Conservation (phyloP, 805 yeast genomes). For the Saccharomycopsis fibuligera region DNA sequence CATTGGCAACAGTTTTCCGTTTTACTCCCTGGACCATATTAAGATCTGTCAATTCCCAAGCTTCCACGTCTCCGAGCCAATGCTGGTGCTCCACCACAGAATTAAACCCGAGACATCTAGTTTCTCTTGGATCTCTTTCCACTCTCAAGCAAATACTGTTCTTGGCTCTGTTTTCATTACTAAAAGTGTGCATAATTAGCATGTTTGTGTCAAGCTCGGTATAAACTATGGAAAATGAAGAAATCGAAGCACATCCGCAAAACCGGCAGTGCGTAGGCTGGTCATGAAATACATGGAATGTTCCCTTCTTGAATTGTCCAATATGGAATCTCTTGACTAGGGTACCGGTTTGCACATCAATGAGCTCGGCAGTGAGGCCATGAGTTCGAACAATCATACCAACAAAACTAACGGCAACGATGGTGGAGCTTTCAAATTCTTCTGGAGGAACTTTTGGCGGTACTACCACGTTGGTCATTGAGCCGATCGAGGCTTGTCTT, state of each 20-base stretch:
- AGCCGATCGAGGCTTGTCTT: slow-evolving; percentile 17
- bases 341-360: slow-evolving; percentile 76
- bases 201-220: slow-evolving; percentile 51
- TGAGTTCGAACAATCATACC: slow-evolving; percentile 66
- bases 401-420: slow-evolving; percentile 59
- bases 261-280: slow-evolving; percentile 85
- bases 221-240: slow-evolving; percentile 67
- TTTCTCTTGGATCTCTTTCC: slow-evolving; percentile 89
- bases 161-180: slow-evolving; percentile 67
- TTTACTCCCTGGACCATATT: slow-evolving; percentile 69
- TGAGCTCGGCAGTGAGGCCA: slow-evolving; percentile 51
- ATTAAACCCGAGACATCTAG: slow-evolving; percentile 81
- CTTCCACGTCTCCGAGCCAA: slow-evolving; percentile 60
- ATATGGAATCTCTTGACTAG: slow-evolving; percentile 55
- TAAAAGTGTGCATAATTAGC: slow-evolving; percentile 66
- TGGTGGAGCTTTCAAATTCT: slow-evolving; percentile 28
- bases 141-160: slow-evolving; percentile 79
- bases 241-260: slow-evolving; percentile 83
- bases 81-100: slow-evolving; percentile 64
- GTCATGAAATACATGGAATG: slow-evolving; percentile 68
- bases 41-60: slow-evolving; percentile 75
- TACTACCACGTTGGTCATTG: slow-evolving; percentile 14
- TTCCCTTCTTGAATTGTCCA: slow-evolving; percentile 52
- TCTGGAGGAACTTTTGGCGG: slow-evolving; percentile 13
- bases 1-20: slow-evolving; percentile 31